phyloP scores from a whole-genome alignment of 192 early-diverging fungal species.

The Entomortierella parvispora region DNA sequence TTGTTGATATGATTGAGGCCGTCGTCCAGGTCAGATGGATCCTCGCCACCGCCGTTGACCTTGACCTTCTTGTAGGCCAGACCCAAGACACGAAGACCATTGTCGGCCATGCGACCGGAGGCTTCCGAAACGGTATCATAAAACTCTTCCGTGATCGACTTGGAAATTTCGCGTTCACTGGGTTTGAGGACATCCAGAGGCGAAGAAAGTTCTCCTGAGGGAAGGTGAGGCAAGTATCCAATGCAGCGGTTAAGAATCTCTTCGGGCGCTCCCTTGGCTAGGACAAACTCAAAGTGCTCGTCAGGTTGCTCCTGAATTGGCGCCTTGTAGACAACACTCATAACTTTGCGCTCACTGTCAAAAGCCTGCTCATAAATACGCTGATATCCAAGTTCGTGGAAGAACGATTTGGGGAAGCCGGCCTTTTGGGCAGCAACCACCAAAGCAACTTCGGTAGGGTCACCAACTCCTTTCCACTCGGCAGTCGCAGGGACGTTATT shows the following conservation, averaged over 20 bases:
- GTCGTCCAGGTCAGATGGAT: slow-evolving; percentile 1
- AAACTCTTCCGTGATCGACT: slow-evolving; percentile 69
- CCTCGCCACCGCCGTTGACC: slow-evolving; percentile 29
- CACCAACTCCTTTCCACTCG: slow-evolving; percentile 82
- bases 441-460: slow-evolving; percentile 96
- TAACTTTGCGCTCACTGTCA: slow-evolving; percentile 95
- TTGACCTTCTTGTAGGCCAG: slow-evolving; percentile 77
- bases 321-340: slow-evolving; percentile 83
- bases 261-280: slow-evolving; percentile 95
- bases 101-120: slow-evolving; percentile 77
- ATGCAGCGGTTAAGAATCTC: slow-evolving; percentile 79
- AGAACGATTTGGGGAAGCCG: slow-evolving; percentile 74
- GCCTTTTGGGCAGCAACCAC: slow-evolving; percentile 87
- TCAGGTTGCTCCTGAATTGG: background rate
- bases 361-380: slow-evolving; percentile 88
- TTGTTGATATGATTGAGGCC: slow-evolving; percentile 53
- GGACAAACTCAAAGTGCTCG: slow-evolving; percentile 61
- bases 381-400: slow-evolving; percentile 65
- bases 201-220: slow-evolving; percentile 11
- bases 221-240: slow-evolving; percentile 55
- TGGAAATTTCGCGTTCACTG: slow-evolving; percentile 43
- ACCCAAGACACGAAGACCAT: slow-evolving; percentile 90
- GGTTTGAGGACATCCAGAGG: slow-evolving; percentile 45
- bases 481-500: background rate
- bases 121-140: slow-evolving; percentile 69